Conservation (phyloP, 495 filamentous ascomycete genomes). For the Lineolata rhizophorae region DNA sequence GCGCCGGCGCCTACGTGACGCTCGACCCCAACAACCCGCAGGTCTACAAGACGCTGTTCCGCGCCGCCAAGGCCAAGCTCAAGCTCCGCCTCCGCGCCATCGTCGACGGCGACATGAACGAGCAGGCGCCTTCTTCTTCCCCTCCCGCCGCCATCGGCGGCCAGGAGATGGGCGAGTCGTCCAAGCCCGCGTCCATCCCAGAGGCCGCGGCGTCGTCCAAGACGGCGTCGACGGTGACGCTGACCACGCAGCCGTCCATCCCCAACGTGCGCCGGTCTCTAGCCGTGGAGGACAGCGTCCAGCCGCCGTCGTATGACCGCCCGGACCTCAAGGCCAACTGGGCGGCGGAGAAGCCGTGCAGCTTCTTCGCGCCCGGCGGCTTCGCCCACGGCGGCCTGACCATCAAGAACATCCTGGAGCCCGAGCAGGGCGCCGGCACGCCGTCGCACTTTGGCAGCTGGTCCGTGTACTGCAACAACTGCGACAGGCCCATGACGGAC, state of each 20-base stretch:
- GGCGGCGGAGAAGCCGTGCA: no score
- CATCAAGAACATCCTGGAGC: background rate
- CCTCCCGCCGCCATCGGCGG: no score
- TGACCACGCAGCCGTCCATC: background rate
- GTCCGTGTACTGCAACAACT: conserved; percentile 84
- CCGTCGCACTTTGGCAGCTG: conserved; percentile 20
- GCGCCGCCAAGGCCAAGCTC: conserved; percentile 93
- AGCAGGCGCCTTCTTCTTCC: background rate
- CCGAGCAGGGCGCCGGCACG: conserved; percentile 7
- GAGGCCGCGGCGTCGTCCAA: background rate
- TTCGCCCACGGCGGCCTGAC: no score
- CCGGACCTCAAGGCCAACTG: background rate
- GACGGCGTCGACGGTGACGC: conserved; percentile 1
- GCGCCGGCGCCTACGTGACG: conserved; percentile 54
- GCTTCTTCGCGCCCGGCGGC: no score
- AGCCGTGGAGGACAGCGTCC: no score
- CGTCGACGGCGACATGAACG: conserved; percentile 5
- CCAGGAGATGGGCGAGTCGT: no score
- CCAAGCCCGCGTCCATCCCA: background rate
- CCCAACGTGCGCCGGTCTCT: background rate
- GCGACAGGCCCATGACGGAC: conserved; percentile 50
- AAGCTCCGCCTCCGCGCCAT: conserved; percentile 83
- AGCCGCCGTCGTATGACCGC: conserved; percentile 7
- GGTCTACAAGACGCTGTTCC: conserved; percentile 91
- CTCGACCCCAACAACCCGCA: conserved; percentile 53